A percentile compares a stretch with the other conserved stretches of the same genome.
These are phyloP conservation scores for Fomitiporia mediterranea DNA, from an alignment of 1,284 basidiomycete species.

Conservation along the genomic window DNA sequence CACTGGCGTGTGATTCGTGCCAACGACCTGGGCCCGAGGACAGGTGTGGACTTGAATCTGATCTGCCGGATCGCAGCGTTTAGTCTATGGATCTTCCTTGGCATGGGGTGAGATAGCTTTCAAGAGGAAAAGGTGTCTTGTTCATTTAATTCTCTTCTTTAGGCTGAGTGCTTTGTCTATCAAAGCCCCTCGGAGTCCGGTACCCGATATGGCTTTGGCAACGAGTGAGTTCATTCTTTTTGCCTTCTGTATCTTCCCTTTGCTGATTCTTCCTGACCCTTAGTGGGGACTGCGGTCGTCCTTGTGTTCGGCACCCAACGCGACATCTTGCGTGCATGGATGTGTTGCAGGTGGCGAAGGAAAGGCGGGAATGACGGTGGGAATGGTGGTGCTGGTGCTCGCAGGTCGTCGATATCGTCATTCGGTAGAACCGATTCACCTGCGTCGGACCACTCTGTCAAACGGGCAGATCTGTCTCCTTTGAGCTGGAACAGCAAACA, in stretches of 20 bases:
- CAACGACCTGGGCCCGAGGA: slow-evolving; percentile 25
- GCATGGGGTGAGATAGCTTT: slow-evolving; percentile 33
- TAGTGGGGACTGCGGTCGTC: slow-evolving; percentile 39
- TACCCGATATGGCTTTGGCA: slow-evolving; percentile 43
- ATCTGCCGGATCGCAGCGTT: slow-evolving; percentile 40
- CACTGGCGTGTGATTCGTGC: slow-evolving; percentile 29
- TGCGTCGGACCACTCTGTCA: neutral
- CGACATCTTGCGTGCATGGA: slow-evolving; percentile 38
- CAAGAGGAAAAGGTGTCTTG: neutral
- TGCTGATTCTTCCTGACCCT: neutral
- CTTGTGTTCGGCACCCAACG: slow-evolving; percentile 43
- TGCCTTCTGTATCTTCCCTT: neutral
- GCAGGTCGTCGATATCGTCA: neutral
- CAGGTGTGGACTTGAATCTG: slow-evolving; percentile 37
- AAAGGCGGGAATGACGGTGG: too few species aligned
- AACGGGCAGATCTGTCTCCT: neutral
- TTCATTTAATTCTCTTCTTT: neutral
- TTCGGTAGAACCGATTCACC: neutral
- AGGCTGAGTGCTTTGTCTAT: slow-evolving; percentile 43
- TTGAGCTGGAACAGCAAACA: neutral
- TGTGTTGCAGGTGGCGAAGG: slow-evolving; percentile 37
- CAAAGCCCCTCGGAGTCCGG: slow-evolving; percentile 38
- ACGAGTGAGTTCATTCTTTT: slow-evolving; percentile 31
- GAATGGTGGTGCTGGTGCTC: slow-evolving; percentile 4
- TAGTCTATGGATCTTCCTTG: slow-evolving; percentile 38